These are phyloP conservation scores for Suhomyces sp. DNA, from an alignment of 805 yeast genomes.

Conservation along the genomic window DNA sequence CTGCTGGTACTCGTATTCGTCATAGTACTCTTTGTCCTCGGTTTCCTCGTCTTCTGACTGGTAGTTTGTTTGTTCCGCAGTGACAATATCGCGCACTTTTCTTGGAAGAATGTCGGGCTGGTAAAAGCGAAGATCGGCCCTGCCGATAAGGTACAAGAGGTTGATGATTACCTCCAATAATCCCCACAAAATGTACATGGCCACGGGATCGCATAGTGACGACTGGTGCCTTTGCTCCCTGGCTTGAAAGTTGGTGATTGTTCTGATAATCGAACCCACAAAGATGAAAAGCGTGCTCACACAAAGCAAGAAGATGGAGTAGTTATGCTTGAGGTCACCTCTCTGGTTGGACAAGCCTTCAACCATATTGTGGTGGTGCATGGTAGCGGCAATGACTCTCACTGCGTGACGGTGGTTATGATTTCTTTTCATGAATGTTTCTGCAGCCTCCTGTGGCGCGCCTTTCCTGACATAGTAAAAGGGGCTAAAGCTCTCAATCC, in stretches of 20 bases:
- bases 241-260: conserved; percentile 43
- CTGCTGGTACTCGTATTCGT: neutral
- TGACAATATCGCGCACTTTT: conserved; percentile 36
- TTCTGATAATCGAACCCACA: conserved; percentile 49
- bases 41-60: conserved; percentile 3
- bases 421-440: conserved; percentile 44
- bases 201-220: conserved; percentile 41
- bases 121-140: conserved; percentile 76
- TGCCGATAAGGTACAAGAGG: conserved; percentile 54
- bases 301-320: conserved; percentile 45
- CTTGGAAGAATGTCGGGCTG: conserved; percentile 60
- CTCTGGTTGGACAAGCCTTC: conserved; percentile 39
- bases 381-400: conserved; percentile 59
- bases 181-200: conserved; percentile 69
- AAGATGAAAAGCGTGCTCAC: conserved; percentile 49
- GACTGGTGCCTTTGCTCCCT: conserved; percentile 17
- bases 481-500: conserved; percentile 67
- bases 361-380: conserved; percentile 35
- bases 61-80: conserved; percentile 36
- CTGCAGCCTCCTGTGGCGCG: conserved; percentile 49
- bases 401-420: conserved; percentile 49
- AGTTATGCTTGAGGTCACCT: conserved; percentile 47
- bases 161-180: conserved; percentile 58
- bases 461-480: conserved; percentile 56
- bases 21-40: neutral